Evolutionary conservation across 1,139 yeast genomes (phyloP).

Genomic region (Nadsonia commutata): DNA sequence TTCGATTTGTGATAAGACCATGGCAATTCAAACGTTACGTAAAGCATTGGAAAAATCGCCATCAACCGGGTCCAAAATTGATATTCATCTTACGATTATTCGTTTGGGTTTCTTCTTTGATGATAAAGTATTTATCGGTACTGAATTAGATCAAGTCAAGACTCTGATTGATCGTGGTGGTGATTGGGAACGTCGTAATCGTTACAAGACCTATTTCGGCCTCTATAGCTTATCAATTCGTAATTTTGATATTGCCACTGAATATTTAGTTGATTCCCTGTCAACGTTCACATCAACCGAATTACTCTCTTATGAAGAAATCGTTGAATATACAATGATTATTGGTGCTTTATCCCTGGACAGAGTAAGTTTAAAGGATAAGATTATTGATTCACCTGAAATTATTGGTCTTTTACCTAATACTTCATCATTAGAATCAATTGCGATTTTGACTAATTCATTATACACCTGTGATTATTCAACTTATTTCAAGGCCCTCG

Average conservation of each 20-base stretch:
- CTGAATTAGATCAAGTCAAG: slow-evolving; percentile 62
- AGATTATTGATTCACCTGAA: slow-evolving; percentile 89
- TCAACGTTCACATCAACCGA: slow-evolving; percentile 97
- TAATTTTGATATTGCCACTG: slow-evolving; percentile 72
- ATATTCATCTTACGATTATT: slow-evolving; percentile 62
- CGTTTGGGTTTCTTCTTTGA: slow-evolving; percentile 80
- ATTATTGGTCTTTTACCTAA: slow-evolving; percentile 67
- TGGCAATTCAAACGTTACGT: slow-evolving; percentile 58
- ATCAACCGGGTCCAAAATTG: slow-evolving; percentile 82
- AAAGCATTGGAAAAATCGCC: slow-evolving; percentile 72
- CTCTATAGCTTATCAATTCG: slow-evolving; percentile 73
- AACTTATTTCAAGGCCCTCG: slow-evolving; percentile 61
- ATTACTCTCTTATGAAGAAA: slow-evolving; percentile 74
- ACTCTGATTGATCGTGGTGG: slow-evolving; percentile 85
- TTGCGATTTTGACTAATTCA: slow-evolving; percentile 71
- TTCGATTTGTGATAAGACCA: slow-evolving; percentile 60
- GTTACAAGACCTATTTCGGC: slow-evolving; percentile 85
- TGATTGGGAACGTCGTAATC: slow-evolving; percentile 96
- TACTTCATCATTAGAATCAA: slow-evolving; percentile 61
- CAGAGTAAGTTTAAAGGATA: slow-evolving; percentile 70
- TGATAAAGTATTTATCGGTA: slow-evolving; percentile 56
- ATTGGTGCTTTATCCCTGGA: slow-evolving; percentile 73
- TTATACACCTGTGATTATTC: slow-evolving; percentile 82
- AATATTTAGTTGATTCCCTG: slow-evolving; percentile 71
- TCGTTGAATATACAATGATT: slow-evolving; percentile 77